Evolutionary conservation across 495 filamentous ascomycete genomes (phyloP).

Genomic region (Penicillium steckii): DNA sequence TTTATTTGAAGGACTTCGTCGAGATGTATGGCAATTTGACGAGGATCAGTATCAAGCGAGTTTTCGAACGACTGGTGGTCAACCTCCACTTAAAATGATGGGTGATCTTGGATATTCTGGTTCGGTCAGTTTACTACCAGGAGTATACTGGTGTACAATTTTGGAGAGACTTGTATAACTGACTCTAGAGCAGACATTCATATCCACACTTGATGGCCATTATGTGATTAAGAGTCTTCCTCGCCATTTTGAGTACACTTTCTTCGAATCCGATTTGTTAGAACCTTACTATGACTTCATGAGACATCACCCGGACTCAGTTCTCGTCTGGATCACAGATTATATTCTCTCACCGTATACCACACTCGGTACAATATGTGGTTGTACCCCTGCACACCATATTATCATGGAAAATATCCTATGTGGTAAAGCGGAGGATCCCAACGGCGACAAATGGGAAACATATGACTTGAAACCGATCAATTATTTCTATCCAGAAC

Average conservation of each 20-base stretch:
- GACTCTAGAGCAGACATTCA: slow-evolving; percentile 55
- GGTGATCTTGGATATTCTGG: slow-evolving; percentile 62
- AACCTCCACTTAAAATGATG: slow-evolving; percentile 41
- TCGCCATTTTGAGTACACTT: slow-evolving; percentile 63
- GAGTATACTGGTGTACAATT: neutral
- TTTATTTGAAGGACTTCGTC: slow-evolving; percentile 31
- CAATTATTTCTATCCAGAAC: slow-evolving; percentile 70
- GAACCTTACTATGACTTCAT: slow-evolving; percentile 61
- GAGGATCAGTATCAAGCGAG: slow-evolving; percentile 54
- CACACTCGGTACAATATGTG: slow-evolving; percentile 54
- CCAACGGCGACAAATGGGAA: slow-evolving; percentile 54
- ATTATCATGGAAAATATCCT: slow-evolving; percentile 74
- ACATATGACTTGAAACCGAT: slow-evolving; percentile 70
- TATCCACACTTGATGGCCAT: slow-evolving; percentile 56
- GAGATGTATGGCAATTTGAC: slow-evolving; percentile 48
- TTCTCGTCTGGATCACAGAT: slow-evolving; percentile 68
- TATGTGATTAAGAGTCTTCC: slow-evolving; percentile 68
- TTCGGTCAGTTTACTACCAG: slow-evolving; percentile 47
- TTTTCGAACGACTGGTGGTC: slow-evolving; percentile 40
- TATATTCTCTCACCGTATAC: slow-evolving; percentile 53
- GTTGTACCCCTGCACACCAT: slow-evolving; percentile 60
- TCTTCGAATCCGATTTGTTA: slow-evolving; percentile 64
- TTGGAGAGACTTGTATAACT: neutral
- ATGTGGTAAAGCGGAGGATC: slow-evolving; percentile 49
- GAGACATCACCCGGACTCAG: slow-evolving; percentile 49